phyloP scores from a whole-genome alignment of 805 yeast species.

The Sugiyamaella floridensis region DNA sequence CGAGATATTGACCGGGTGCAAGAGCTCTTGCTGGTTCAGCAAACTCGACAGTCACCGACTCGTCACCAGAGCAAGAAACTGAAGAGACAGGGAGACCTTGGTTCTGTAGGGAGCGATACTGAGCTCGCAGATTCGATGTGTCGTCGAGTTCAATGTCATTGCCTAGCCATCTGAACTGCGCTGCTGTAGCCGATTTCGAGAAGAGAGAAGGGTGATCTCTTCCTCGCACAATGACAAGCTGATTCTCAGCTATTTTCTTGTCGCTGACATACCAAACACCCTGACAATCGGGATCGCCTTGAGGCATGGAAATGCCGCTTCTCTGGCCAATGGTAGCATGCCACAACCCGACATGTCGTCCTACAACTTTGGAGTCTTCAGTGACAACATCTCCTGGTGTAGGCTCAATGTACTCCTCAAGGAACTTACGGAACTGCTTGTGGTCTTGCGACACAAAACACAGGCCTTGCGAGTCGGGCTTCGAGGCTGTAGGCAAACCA shows the following conservation, averaged over 20 bases:
- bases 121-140: constrained; percentile 39
- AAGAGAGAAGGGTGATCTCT: constrained; percentile 50
- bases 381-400: constrained; percentile 77
- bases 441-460: constrained; percentile 78
- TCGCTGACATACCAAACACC: constrained; percentile 87
- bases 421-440: constrained; percentile 57
- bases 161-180: constrained; percentile 47
- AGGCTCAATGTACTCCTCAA: constrained; percentile 65
- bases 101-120: constrained; percentile 66
- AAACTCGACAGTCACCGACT: constrained; percentile 36
- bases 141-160: constrained; percentile 11
- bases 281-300: constrained; percentile 63
- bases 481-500: constrained; percentile 55
- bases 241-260: constrained; percentile 57
- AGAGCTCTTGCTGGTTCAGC: constrained; percentile 54
- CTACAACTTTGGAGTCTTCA: constrained; percentile 68
- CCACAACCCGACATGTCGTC: constrained; percentile 84
- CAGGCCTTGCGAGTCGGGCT: constrained; percentile 90
- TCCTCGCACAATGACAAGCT: constrained; percentile 73
- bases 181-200: constrained; percentile 37
- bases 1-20: constrained; percentile 85
- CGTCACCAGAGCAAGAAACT: constrained; percentile 10
- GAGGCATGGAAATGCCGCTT: constrained; percentile 77
- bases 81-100: constrained; percentile 39
- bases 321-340: constrained; percentile 92